Conservation (phyloP, 306 rosid genomes). For the Arachis hypogaea region DNA sequence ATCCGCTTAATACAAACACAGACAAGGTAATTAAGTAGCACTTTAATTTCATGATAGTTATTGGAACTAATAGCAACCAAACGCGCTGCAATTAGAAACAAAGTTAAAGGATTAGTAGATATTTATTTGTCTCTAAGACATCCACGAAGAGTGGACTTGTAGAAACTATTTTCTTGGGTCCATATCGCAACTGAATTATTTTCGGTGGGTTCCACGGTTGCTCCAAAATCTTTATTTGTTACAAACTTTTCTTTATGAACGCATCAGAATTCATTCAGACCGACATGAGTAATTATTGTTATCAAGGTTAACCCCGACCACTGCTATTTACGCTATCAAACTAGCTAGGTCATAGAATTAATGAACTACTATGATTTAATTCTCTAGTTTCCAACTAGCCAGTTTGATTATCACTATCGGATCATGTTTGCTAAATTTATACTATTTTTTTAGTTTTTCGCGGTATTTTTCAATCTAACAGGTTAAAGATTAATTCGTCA, state of each 20-base stretch:
- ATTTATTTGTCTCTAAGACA: background rate
- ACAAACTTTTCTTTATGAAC: background rate
- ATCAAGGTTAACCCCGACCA: background rate
- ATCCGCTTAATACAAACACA: background rate
- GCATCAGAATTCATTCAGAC: constrained; percentile 10
- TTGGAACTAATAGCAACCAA: background rate
- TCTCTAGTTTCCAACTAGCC: too few relatives aligned
- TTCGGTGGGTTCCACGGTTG: constrained; percentile 6
- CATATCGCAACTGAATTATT: constrained; percentile 17
- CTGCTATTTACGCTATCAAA: background rate
- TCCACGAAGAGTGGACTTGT: constrained; percentile 4
- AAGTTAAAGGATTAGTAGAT: background rate
- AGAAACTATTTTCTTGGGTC: constrained; percentile 21
- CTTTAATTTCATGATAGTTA: background rate
- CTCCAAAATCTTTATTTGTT: background rate
- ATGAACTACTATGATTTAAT: too few relatives aligned
- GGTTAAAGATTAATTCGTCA: too few relatives aligned
- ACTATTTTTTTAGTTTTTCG: too few relatives aligned
- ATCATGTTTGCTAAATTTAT: too few relatives aligned
- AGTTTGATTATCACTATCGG: background rate
- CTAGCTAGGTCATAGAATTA: background rate
- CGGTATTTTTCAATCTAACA: too few relatives aligned
- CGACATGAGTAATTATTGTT: constrained; percentile 7
- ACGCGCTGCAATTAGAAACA: constrained; percentile 23
- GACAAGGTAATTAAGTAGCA: background rate